These are phyloP conservation scores for Mycothermus thermophilus DNA, from an alignment of 495 filamentous ascomycete genomes.

Conservation along the genomic window DNA sequence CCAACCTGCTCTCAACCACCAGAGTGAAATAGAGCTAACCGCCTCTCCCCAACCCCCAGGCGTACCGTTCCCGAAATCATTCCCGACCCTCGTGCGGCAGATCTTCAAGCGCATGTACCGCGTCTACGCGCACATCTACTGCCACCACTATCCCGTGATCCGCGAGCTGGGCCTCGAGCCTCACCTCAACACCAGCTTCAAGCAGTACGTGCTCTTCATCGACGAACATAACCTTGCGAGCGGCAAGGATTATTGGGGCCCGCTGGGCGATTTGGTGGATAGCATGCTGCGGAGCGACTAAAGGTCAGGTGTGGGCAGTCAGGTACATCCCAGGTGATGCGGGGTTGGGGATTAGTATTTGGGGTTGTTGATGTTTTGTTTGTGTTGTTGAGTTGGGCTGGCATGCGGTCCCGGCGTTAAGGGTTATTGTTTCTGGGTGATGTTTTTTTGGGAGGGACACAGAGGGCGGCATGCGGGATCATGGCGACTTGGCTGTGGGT, in stretches of 20 bases:
- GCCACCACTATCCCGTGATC: conserved; percentile 96
- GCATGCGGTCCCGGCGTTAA: no score
- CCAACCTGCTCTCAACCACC: no score
- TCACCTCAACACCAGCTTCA: conserved; percentile 97
- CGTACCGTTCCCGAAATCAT: conserved; percentile 88
- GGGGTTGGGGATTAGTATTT: no score
- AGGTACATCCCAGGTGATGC: no score
- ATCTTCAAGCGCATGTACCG: conserved; percentile 98
- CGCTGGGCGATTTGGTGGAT: conserved; percentile 90
- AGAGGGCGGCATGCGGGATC: conserved; percentile 9
- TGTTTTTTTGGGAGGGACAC: no score
- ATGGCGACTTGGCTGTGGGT: conserved; percentile 1
- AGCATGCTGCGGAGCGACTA: conserved; percentile 91
- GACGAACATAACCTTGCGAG: conserved; percentile 80
- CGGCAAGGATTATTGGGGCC: conserved; percentile 95
- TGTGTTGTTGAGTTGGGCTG: conserved; percentile 4
- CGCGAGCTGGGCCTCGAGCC: conserved; percentile 90
- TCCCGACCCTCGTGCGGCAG: conserved; percentile 73
- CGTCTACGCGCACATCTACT: conserved; percentile 98
- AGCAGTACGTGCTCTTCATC: conserved; percentile 96
- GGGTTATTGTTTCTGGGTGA: no score
- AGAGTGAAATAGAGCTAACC: no score
- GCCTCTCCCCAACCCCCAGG: no score
- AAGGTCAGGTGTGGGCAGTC: no score
- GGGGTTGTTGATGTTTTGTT: conserved; percentile 8